Base-by-base conservation (phyloP, 345 rosid species). In the Populus ilicifolia region DNA sequence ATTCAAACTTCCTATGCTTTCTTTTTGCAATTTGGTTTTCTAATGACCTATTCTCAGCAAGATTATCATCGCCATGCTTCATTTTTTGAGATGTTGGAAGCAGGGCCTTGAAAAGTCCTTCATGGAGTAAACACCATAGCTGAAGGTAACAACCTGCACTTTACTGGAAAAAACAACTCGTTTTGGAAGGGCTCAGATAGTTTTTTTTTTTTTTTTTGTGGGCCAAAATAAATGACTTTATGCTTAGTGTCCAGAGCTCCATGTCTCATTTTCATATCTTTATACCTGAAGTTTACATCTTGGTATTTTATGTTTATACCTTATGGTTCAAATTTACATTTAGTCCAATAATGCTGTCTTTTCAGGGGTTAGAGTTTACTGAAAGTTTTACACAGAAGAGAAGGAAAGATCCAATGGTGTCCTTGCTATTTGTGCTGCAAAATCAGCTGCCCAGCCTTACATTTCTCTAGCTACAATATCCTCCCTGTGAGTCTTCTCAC, bases 371-470 rank as follows among this genome's bases (percentile, higher is more conserved):
- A 78, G 46, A 83, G 77, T 93, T 73, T 91, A 88, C 44, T 70
- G 95, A 80, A 88, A 87, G 78, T 91, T 91, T 72, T 91, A 94
- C 66, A 35, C 89, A 1, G 90, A 91, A 85, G 92, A 91, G 78
- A 87, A 86, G 80, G 97, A 91, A 83, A 85, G 73, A 73, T 76
- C 79, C 25, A 86, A 87, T 66, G 97, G 96, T 67, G 94, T 94
- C 73, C 75, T 89, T 39, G 90, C 92, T 20, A 84, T 93, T 71
- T 72, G 50, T 75, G 81, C 88, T 77, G 79, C 86, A 33, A 89
- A 84, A 82, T 67, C 82, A 73, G 83, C 67, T 79, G 67, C 76
- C 69, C 97, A 89, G 77, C 97, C 97, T 14, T 88, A 78, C 78
- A 72, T 82, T 72, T 75, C 75, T 75, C 73, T 91, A 88, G 92